These are phyloP conservation scores for Fusarium miscanthi DNA, from an alignment of 2,329 filamentous ascomycete species.

Conservation along the genomic window DNA sequence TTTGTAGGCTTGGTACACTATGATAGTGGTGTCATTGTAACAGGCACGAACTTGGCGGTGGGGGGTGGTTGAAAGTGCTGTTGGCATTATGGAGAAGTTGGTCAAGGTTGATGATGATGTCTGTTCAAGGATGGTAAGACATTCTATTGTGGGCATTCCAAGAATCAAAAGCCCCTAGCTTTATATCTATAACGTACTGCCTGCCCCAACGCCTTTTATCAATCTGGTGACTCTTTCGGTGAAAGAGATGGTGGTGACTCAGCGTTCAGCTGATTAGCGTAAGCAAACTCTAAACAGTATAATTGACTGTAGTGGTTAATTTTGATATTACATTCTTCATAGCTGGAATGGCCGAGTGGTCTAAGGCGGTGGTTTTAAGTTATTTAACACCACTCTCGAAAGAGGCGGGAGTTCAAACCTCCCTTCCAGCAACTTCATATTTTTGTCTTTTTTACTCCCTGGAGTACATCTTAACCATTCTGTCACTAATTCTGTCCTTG, in stretches of 20 bases:
- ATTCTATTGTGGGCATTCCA: neutral
- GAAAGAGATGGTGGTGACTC: conserved; percentile 20
- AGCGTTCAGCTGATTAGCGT: neutral
- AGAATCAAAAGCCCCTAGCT: neutral
- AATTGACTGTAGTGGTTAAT: rapidly evolving
- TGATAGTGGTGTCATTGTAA: conserved; percentile 63
- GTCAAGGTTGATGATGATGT: neutral
- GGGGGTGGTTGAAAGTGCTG: conserved; percentile 37
- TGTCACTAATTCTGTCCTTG: neutral
- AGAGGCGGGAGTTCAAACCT: conserved; percentile 12
- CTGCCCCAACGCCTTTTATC: neutral
- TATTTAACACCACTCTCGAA: conserved; percentile 9
- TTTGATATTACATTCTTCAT: neutral
- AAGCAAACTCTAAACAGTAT: rapidly evolving
- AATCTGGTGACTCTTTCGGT: conserved; percentile 34
- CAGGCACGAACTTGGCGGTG: conserved; percentile 65
- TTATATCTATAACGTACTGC: neutral
- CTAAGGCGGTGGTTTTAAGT: conserved; percentile 15
- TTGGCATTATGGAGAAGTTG: conserved; percentile 26
- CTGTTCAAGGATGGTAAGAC: neutral
- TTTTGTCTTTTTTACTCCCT: neutral
- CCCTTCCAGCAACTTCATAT: neutral
- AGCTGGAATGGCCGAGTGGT: conserved; percentile 12
- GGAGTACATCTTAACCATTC: neutral
- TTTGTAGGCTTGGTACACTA: conserved; percentile 72